These are phyloP conservation scores for Sphagnum contortum DNA, from an alignment of 225 moss, liverwort and hornwort species.

Conservation along the genomic window DNA sequence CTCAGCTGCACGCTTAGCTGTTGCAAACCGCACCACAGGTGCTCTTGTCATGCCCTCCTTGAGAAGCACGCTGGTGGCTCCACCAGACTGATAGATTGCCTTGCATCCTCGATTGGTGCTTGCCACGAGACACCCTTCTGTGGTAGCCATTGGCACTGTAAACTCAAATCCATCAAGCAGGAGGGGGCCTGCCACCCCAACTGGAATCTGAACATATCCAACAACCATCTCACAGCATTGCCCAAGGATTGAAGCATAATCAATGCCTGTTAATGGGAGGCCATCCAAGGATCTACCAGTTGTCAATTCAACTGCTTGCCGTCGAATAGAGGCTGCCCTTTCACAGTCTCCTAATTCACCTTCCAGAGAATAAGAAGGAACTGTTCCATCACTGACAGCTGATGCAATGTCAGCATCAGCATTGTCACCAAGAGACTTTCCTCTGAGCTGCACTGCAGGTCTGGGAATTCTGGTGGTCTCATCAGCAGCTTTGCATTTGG, in stretches of 20 bases:
- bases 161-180: constrained; percentile 70
- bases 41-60: constrained; percentile 92
- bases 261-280: constrained; percentile 66
- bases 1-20: constrained; percentile 65
- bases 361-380: constrained; percentile 63
- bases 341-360: constrained; percentile 55
- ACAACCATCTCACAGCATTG: constrained; percentile 99
- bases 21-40: constrained; percentile 74
- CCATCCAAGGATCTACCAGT: constrained; percentile 63
- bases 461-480: too few species aligned
- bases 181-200: constrained; percentile 86
- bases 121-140: constrained; percentile 87
- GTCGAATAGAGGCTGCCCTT: constrained; percentile 54
- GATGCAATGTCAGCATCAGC: constrained; percentile 52
- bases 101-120: constrained; percentile 97
- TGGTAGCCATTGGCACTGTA: constrained; percentile 91
- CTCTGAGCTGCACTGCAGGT: too few species aligned
- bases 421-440: too few species aligned
- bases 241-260: constrained; percentile 74
- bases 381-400: constrained; percentile 52
- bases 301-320: constrained; percentile 59
- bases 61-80: constrained; percentile 60
- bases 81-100: constrained; percentile 80
- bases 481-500: too few species aligned
- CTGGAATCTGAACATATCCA: constrained; percentile 82